Evolutionary conservation across 306 rosid species (phyloP), one percentile per base, ranked within the genome.

Genomic region (Cucurbita moschata): DNA sequence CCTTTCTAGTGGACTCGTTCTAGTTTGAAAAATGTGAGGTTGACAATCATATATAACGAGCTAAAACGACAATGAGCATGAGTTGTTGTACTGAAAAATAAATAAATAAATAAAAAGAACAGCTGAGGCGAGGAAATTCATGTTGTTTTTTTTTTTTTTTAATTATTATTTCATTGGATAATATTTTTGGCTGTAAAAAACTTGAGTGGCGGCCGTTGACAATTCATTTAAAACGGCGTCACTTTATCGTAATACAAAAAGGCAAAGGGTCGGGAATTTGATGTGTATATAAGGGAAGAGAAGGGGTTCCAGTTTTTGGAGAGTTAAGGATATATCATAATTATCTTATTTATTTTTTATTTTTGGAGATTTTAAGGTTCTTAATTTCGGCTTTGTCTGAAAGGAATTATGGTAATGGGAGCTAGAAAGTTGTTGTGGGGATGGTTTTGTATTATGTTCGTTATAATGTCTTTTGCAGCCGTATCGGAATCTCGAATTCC

Each of bases 301-400:
- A 18, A 42, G 71, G 43, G 52, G 35, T n/a, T 43, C n/a, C 10
- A 43, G 18, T 43, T 8, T 63, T 9, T 4, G 26, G 70, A 40
- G 35, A 30, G 35, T 30, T 30, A 30, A 30, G 35, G 35, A 30
- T 30, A 30, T 23, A 66, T 16, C 26, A 59, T 59, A 12, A 15
- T 14, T 10, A 8, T 30, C 42, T 59, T 59, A 59, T 21, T 30
- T 59, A 14, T 55, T 55, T 18, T 1, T 5, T 5, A 13, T 16
- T 21, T 65, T 68, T 68, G 73, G 56, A 68, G 57, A 23, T 68
- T 46, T 30, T 68, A 68, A 68, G 73, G 57, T 68, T 30, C 35
- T 30, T 30, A 30, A 30, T 30, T 30, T 30, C 35, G 35, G 35
- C 2, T 30, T 30, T 30, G 35, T 30, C 35, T 30, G 35, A 30